Conservation (phyloP, 2,329 filamentous ascomycete species). For the Shiraia sp. region DNA sequence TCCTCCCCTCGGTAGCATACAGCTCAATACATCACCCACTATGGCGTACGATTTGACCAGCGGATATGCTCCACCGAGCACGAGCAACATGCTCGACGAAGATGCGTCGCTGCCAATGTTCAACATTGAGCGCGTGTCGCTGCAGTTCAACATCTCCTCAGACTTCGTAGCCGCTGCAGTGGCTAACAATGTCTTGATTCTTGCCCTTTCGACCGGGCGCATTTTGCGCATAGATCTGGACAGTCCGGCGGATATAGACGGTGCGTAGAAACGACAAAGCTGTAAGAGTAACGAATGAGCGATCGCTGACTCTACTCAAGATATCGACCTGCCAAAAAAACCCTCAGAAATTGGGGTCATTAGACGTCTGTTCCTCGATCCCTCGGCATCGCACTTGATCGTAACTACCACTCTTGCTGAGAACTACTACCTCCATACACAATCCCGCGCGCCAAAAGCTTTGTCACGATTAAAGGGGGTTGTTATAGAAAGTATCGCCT, state of each 20-base stretch:
- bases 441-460: conserved; percentile 83
- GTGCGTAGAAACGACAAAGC: conserved; percentile 27
- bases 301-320: conserved; percentile 52
- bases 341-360: conserved; percentile 90
- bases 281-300: background rate
- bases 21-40: conserved; percentile 8
- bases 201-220: conserved; percentile 88
- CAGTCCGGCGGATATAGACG: conserved; percentile 90
- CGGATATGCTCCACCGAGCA: conserved; percentile 72
- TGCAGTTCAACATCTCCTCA: conserved; percentile 91
- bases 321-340: conserved; percentile 96
- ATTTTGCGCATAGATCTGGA: conserved; percentile 94
- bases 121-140: conserved; percentile 87
- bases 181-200: conserved; percentile 92
- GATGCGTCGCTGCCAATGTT: conserved; percentile 80
- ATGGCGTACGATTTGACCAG: conserved; percentile 74
- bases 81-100: conserved; percentile 63
- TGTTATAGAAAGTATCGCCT: conserved; percentile 84
- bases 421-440: conserved; percentile 97
- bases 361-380: conserved; percentile 94
- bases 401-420: conserved; percentile 90
- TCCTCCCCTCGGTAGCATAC: conserved; percentile 12
- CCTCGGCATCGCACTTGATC: conserved; percentile 91
- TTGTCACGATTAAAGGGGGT: conserved; percentile 84
- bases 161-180: conserved; percentile 97